phyloP scores from a whole-genome alignment of 108 stramenopile species.

The Cylindrotheca fusiformis region DNA sequence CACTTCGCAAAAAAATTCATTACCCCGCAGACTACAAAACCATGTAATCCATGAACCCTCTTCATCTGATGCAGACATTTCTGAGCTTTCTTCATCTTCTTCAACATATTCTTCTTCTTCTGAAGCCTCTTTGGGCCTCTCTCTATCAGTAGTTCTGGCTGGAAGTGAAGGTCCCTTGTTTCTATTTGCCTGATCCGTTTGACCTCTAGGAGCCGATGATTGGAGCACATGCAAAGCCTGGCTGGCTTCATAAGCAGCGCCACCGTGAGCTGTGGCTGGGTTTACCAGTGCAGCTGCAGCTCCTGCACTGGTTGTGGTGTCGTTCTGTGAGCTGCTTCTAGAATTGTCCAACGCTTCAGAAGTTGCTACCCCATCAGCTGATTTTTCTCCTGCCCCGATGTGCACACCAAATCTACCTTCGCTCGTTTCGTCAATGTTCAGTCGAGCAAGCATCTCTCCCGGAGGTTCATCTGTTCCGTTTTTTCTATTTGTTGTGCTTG shows the following conservation, averaged over 20 bases:
- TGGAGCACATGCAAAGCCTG: slow-evolving; percentile 34
- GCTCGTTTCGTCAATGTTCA: slow-evolving; percentile 19
- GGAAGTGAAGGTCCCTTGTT: slow-evolving; percentile 13
- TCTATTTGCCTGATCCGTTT: not conserved
- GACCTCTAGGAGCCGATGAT: slow-evolving; percentile 3
- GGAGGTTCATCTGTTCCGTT: slow-evolving; percentile 21
- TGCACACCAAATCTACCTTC: slow-evolving; percentile 3
- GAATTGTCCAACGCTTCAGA: slow-evolving; percentile 24
- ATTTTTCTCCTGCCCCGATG: not conserved
- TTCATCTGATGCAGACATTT: slow-evolving; percentile 86
- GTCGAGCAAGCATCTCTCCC: slow-evolving; percentile 29
- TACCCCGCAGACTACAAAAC: slow-evolving; percentile 96
- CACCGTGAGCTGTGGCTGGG: not conserved
- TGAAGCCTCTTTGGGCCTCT: slow-evolving; percentile 25
- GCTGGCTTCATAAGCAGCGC: slow-evolving; percentile 28
- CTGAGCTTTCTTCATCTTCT: slow-evolving; percentile 81
- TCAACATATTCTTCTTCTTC: slow-evolving; percentile 69
- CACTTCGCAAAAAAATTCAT: slow-evolving; percentile 97
- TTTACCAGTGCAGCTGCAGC: slow-evolving; percentile 1
- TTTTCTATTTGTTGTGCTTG: slow-evolving; percentile 4
- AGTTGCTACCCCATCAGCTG: slow-evolving; percentile 9
- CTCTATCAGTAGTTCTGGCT: slow-evolving; percentile 1
- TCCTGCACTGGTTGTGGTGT: slow-evolving; percentile 24
- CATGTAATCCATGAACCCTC: slow-evolving; percentile 98
- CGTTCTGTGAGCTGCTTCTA: no score